These are phyloP conservation scores for Cucumis sativus DNA, from an alignment of 306 rosid species.

Conservation along the genomic window DNA sequence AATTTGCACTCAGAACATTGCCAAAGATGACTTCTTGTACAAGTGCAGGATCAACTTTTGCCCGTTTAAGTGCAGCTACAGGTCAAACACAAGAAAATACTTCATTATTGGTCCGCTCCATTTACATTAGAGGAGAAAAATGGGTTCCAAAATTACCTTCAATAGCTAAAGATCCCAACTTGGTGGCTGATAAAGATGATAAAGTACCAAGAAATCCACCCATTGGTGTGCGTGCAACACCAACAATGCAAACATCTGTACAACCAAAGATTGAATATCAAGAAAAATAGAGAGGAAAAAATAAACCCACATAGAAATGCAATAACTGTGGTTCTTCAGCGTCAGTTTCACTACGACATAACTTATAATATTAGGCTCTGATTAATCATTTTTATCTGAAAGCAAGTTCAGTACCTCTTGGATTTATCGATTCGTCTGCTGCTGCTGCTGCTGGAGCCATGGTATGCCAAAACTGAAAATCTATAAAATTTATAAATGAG, in stretches of 20 bases:
- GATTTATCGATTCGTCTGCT: slow-evolving; percentile 47
- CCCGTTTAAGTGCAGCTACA: slow-evolving; percentile 88
- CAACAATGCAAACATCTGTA: slow-evolving; percentile 92
- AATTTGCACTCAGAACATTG: slow-evolving; percentile 92
- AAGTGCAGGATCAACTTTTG: slow-evolving; percentile 75
- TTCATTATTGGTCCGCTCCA: neutral
- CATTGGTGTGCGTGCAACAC: slow-evolving; percentile 96
- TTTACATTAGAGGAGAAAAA: neutral
- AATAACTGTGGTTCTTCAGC: neutral
- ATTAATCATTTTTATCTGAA: neutral
- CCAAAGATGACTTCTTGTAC: slow-evolving; percentile 91
- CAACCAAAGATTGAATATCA: slow-evolving; percentile 4
- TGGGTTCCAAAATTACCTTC: slow-evolving; percentile 34
- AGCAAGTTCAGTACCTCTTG: slow-evolving; percentile 52
- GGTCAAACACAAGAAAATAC: neutral
- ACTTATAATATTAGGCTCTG: neutral
- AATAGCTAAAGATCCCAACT: slow-evolving; percentile 85
- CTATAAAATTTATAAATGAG: neutral
- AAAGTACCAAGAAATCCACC: slow-evolving; percentile 87
- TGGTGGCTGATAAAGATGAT: slow-evolving; percentile 79
- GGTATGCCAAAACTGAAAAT: neutral
- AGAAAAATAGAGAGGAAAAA: neutral
- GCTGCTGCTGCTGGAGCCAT: slow-evolving; percentile 46
- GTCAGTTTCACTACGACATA: neutral
- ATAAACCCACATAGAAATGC: neutral